phyloP scores from a whole-genome alignment of 352 stramenopile genomes.

The Phytophthora pini region DNA sequence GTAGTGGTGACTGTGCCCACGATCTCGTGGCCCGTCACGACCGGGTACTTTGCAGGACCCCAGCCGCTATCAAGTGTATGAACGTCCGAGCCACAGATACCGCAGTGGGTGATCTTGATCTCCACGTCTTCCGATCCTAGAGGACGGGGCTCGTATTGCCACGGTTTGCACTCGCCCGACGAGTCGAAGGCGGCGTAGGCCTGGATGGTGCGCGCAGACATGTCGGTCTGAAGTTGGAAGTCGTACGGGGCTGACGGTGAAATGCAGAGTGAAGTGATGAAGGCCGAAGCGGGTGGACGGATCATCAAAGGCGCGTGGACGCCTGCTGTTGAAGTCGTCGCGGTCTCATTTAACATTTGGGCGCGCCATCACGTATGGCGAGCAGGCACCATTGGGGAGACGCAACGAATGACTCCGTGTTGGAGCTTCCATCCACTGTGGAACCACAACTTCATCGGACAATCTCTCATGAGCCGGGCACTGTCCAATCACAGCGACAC shows the following conservation, averaged over 20 bases:
- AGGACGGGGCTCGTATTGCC: background rate
- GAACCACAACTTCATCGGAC: too few species aligned
- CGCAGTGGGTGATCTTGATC: background rate
- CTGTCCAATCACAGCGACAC: too few species aligned
- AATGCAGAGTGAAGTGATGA: background rate
- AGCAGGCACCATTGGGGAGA: background rate
- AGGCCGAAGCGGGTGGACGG: background rate
- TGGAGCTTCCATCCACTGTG: too few species aligned
- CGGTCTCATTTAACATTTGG: background rate
- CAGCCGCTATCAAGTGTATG: background rate
- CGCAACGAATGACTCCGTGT: too few species aligned
- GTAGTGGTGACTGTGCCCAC: slow-evolving; percentile 27
- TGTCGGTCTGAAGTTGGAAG: background rate
- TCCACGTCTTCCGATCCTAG: background rate
- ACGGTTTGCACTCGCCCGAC: slow-evolving; percentile 7
- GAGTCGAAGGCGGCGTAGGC: background rate
- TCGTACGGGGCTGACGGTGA: background rate
- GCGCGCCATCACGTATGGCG: background rate
- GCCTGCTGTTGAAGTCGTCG: background rate
- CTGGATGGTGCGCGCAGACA: background rate
- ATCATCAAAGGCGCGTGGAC: background rate
- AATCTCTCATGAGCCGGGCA: too few species aligned
- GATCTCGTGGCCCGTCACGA: slow-evolving; percentile 42
- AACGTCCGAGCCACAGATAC: background rate
- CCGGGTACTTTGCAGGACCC: slow-evolving; percentile 11